phyloP scores from a whole-genome alignment of 2,329 filamentous ascomycete species.

The Microdochium paspali region DNA sequence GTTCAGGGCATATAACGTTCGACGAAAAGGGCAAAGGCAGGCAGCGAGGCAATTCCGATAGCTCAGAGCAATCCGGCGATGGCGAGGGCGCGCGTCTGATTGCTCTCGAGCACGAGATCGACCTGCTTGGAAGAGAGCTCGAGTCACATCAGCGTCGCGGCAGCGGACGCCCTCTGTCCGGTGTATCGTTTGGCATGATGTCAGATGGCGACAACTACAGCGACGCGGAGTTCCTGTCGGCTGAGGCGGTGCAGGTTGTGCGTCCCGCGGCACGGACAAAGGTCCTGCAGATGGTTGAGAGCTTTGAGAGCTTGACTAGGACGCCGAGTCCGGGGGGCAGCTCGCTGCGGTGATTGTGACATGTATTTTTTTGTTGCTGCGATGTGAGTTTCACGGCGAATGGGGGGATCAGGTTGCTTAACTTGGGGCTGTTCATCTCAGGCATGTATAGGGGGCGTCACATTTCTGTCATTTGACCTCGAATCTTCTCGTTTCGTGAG shows the following conservation, averaged over 20 bases:
- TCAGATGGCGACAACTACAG: conserved; percentile 24
- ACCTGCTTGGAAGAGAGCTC: neutral
- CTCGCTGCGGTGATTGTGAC: conserved; percentile 6
- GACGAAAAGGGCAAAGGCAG: conserved; percentile 5
- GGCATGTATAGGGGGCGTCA: too few relatives aligned
- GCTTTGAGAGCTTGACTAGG: conserved; percentile 36
- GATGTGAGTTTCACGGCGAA: too few relatives aligned
- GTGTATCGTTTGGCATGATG: conserved; percentile 18
- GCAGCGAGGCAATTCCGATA: neutral
- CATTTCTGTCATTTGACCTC: too few relatives aligned
- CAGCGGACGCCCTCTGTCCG: conserved; percentile 10
- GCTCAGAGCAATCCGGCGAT: neutral
- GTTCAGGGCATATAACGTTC: neutral
- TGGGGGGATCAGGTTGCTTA: too few relatives aligned
- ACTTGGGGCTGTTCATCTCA: too few relatives aligned
- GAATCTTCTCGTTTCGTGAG: too few relatives aligned
- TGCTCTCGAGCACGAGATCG: neutral
- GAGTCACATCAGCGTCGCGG: neutral
- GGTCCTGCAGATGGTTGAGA: conserved; percentile 47
- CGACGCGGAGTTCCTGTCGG: conserved; percentile 20
- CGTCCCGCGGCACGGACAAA: conserved; percentile 27
- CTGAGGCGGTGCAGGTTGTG: conserved; percentile 32
- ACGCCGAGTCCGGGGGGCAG: conserved; percentile 5
- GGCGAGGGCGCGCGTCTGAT: neutral
- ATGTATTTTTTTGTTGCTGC: neutral